Evolutionary conservation across 352 stramenopile species (phyloP).

Genomic region (Phytophthora multivora): DNA sequence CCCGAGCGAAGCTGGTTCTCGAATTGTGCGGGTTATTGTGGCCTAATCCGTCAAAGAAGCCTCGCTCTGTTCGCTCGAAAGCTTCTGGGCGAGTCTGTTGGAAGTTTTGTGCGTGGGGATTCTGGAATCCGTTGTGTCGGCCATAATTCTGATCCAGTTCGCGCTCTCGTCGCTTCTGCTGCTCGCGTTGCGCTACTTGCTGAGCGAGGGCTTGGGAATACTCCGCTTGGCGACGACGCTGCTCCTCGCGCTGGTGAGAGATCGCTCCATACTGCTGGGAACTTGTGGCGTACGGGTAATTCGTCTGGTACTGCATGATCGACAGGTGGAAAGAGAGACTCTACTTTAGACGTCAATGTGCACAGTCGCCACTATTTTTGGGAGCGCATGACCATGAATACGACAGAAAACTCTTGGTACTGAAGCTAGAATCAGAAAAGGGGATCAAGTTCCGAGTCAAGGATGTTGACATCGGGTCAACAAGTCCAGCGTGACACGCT

Average conservation of each 20-base stretch:
- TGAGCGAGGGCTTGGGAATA: slow-evolving; percentile 62
- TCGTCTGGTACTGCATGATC: slow-evolving; percentile 33
- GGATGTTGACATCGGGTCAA: not conserved
- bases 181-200: slow-evolving; percentile 58
- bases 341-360: not conserved
- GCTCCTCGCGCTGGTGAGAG: slow-evolving; percentile 52
- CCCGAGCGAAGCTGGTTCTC: slow-evolving; percentile 50
- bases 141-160: slow-evolving; percentile 31
- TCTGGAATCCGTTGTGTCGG: slow-evolving; percentile 4
- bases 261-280: slow-evolving; percentile 27
- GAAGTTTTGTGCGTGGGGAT: slow-evolving; percentile 11
- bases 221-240: slow-evolving; percentile 56
- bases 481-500: not conserved
- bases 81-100: slow-evolving; percentile 1
- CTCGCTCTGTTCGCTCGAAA: slow-evolving; percentile 10
- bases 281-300: slow-evolving; percentile 34
- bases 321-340: not conserved
- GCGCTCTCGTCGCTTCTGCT: slow-evolving; percentile 52
- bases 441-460: not conserved
- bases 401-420: too few species aligned
- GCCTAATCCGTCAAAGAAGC: slow-evolving; percentile 54
- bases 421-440: not conserved
- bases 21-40: slow-evolving; percentile 37
- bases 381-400: not conserved
- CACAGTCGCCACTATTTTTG: slow-evolving; percentile 24